phyloP scores from a whole-genome alignment of 2,329 filamentous ascomycete species.

The Cryphonectria parasitica region DNA sequence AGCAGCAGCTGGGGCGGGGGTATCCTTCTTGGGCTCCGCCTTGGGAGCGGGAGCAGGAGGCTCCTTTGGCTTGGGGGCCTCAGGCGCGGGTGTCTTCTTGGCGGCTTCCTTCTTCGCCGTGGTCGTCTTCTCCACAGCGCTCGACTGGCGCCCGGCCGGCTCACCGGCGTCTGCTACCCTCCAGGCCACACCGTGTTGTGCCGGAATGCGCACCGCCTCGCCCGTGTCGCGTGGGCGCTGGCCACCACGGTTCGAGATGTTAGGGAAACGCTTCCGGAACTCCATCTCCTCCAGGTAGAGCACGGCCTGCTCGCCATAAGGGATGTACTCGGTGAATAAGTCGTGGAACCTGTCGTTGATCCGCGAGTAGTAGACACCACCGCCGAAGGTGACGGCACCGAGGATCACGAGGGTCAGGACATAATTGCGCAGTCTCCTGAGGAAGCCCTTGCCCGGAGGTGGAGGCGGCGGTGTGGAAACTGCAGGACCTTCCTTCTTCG shows the following conservation, averaged over 20 bases:
- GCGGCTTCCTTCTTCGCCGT: constrained; percentile 37
- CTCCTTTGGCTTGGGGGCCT: constrained; percentile 35
- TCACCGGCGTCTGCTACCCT: constrained; percentile 68
- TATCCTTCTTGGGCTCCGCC: constrained; percentile 34
- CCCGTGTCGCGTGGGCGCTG: constrained; percentile 62
- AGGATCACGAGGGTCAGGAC: constrained; percentile 78
- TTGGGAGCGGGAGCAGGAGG: constrained; percentile 37
- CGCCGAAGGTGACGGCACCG: constrained; percentile 77
- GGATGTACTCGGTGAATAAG: constrained; percentile 94
- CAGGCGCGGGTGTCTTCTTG: constrained; percentile 36
- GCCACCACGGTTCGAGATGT: constrained; percentile 46
- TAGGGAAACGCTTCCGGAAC: constrained; percentile 82
- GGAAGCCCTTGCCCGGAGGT: constrained; percentile 60
- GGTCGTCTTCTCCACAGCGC: constrained; percentile 50
- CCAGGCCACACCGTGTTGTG: constrained; percentile 84
- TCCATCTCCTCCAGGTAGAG: constrained; percentile 95
- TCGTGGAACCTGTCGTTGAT: constrained; percentile 98
- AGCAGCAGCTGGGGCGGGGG: constrained; percentile 36
- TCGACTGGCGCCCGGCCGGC: constrained; percentile 62
- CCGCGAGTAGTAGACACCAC: constrained; percentile 90
- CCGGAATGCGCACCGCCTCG: constrained; percentile 78
- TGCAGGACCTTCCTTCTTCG: constrained; percentile 33
- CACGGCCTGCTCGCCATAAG: constrained; percentile 91
- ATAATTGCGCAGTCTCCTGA: constrained; percentile 76
- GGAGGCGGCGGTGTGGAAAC: constrained; percentile 43